Base-by-base conservation (phyloP, 148 eudicot genomes). In the Heliosperma pusillum region DNA sequence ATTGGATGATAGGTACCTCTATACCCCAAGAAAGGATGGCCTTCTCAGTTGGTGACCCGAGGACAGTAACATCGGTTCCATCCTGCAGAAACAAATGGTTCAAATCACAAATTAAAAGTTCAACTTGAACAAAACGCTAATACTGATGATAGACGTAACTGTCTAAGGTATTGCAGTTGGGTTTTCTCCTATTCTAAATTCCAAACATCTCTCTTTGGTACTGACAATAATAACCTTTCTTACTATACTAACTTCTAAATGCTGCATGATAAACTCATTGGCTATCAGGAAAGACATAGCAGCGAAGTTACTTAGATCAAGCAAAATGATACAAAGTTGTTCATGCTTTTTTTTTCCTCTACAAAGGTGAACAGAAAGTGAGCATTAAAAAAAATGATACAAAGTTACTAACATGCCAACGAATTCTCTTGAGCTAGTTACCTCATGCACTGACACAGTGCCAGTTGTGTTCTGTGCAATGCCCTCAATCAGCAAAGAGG, bases 381-480 rank as follows among this genome's bases (percentile, higher is more conserved):
- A 50, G 17, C 17, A 4, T 2, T 50, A 3, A 16, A 3, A 50
- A 50, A 2, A 50, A 50, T 47, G 53, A 2, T 33, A 33, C 40
- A 33, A 7, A 53, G 40, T 4, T 33, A 33, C 6, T 33, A 33
- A 33, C 40, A 33, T 33, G 6, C 40, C 4, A 33, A 1, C 5
- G 40, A 3, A 33, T 33, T 33, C 40, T 36, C 13, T 2, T 71
- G 76, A 16, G 82, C 80, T 77, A 82, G 77, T 79, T 66, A 92
- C 99, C 97, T 95, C 92, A 2, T 96, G 83, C 70, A 85, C 72
- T 74, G 89, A 95, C 36, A 95, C 94, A 74, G 94, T 89, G 72
- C 96, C 99, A 76, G 97, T 89, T 57, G 99, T 89, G 83, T 95
- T 95, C 40, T 90, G 92, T 22, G 92, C 96, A 75, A 95, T 79